Evolutionary conservation across 2,329 filamentous ascomycete species (phyloP), one percentile per base, ranked within the genome.

Genomic region (Kalaharituber pfeilii): DNA sequence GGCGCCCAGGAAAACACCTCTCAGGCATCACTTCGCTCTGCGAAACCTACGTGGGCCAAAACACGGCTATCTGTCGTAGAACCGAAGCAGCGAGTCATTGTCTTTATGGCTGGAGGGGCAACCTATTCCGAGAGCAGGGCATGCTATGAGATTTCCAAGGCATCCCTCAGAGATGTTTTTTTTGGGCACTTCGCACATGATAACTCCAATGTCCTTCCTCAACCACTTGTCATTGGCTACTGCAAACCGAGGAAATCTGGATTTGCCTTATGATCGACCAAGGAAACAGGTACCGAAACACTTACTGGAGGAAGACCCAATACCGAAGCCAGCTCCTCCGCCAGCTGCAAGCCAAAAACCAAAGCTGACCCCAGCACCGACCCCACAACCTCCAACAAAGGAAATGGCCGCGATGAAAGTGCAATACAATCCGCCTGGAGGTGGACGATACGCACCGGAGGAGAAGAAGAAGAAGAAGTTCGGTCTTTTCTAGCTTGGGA

Each of bases 1-100:
- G 64, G 67, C 53, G 64, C 62, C 24, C 68, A 69, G 15, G 80
- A 73, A 42, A 71, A 82, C 61, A 72, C 74, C 15, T 76, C 77
- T 57, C 74, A 84, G 60, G 79, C 84, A 11, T 96, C 89, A 13
- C 75, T 98, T 24, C 83, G 91, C 55, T 85, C 86, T 8, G 87
- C 87, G 15, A 93, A 94, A 64, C 91, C 89, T 1, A 94, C 88
- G 42, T 98, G 91, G 91, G 91, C 91, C 1, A 85, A 86, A 52
- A 82, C 84, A 8, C 81, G 86, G 44, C 76, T 82, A 47, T 77
- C 80, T 26, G 80, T 72, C 56, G 78, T 74, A 57, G 89, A 96
- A 66, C 93, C 88, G 60, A 79, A 83, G 52, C 91, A 98, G 67
- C 80, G 91, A 52, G 76, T 96, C 53, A 84, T 98, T 56, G 81